Evolutionary conservation across 345 rosid species (phyloP), one percentile per base, ranked within the genome.

Genomic region (Ailanthus altissimus): DNA sequence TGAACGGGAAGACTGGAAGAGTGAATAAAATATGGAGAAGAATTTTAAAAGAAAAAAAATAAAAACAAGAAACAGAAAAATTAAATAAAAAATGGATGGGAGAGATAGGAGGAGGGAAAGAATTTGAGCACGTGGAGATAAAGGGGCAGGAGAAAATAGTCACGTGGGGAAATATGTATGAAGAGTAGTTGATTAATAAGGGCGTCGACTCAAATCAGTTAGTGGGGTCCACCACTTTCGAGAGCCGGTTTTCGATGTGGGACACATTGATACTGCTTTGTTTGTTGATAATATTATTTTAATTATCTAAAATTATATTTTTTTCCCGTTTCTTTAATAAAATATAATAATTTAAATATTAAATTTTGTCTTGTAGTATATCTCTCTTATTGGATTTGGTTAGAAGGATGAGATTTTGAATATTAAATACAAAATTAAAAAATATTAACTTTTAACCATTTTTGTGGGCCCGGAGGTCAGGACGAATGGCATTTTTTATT

Each of bases 91-190:
- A 5, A 16, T 36, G 5, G 21, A 43, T 45, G 7, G 21, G 60
- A 59, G 67, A 56, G 75, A 32, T 16, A 47, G 36, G 51, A 65
- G 11, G 0, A 47, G 26, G 15, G 73, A 21, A 18, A 53, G 65
- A 76, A 79, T 67, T 77, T 64, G 28, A 83, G 81, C 89, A 84
- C 88, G 93, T 87, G 87, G 85, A 77, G 67, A 60, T 32, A 47
- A 77, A 72, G 50, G 67, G 20, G 4, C 9, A 5, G 11, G 56
- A 26, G 61, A 42, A 77, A 77, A 54, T 45, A 13, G 59, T 61
- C 90, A 85, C 86, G 83, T 89, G 84, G 87, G 73, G 32, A 75
- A 82, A 79, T 67, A 67, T 40, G 80, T 13, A 51, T 16, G 54
- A 16, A 5, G 25, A 8, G 26, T 28, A 0, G 53, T 12, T 16